phyloP scores from a whole-genome alignment of 257 asterid genomes.

The Leonotis leonurus region DNA sequence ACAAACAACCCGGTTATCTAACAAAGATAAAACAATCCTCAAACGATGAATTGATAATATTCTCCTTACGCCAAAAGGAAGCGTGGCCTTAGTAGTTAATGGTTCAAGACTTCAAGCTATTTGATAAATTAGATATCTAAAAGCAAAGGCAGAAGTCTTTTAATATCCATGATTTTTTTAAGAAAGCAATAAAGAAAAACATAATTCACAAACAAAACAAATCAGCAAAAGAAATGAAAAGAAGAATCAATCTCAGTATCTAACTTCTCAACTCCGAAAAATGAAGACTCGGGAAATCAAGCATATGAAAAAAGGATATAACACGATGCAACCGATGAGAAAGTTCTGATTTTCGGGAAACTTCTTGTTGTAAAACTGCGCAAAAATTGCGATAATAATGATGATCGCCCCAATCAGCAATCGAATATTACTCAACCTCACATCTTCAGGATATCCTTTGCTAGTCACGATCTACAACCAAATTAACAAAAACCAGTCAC shows the following conservation, averaged over 20 bases:
- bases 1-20: constrained; percentile 9
- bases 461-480: constrained; percentile 66
- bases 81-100: background rate
- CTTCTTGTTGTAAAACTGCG: constrained; percentile 92
- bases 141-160: background rate
- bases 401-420: constrained; percentile 62
- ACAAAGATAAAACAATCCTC: constrained; percentile 3
- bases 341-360: constrained; percentile 79
- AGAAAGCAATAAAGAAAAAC: background rate
- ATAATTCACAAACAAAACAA: background rate
- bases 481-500: background rate
- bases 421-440: constrained; percentile 73
- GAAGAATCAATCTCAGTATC: background rate
- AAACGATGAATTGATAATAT: background rate
- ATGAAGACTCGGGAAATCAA: constrained; percentile 1
- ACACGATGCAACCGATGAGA: constrained; percentile 72
- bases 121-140: background rate
- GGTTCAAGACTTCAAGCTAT: background rate
- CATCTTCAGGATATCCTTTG: constrained; percentile 80
- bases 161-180: background rate
- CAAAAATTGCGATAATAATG: constrained; percentile 70
- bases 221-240: background rate
- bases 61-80: background rate
- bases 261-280: background rate
- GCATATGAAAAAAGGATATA: constrained; percentile 66